These are phyloP conservation scores for Aureobasidium sp. DNA, from an alignment of 2,329 filamentous ascomycete genomes.

Conservation along the genomic window DNA sequence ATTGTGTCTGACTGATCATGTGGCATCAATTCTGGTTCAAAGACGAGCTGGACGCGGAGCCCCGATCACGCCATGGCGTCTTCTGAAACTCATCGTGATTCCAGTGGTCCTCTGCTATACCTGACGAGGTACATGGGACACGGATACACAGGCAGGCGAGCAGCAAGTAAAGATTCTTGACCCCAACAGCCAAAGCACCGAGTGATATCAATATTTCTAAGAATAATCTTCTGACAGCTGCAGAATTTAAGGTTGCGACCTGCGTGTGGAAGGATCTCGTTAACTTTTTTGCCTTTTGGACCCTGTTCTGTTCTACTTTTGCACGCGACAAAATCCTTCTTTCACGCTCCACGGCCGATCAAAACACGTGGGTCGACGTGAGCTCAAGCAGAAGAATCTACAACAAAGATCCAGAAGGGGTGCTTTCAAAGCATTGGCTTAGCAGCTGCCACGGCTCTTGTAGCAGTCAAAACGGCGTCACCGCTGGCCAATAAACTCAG, in stretches of 20 bases:
- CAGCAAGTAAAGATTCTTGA: too few species aligned
- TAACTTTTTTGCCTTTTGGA: conserved; percentile 4
- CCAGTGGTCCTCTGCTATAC: too few species aligned
- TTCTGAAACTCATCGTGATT: neutral
- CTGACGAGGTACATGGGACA: too few species aligned
- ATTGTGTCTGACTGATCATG: neutral
- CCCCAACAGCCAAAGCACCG: too few species aligned
- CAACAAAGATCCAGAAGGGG: neutral
- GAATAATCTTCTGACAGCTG: neutral
- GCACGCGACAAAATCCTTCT: neutral
- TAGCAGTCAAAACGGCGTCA: neutral
- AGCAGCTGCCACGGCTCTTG: too few species aligned
- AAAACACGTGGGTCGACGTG: neutral
- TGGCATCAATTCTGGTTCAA: neutral
- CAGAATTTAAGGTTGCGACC: conserved; percentile 1
- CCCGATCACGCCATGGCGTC: neutral
- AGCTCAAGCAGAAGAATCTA: neutral
- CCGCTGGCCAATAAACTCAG: conserved; percentile 3
- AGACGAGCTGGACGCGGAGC: neutral
- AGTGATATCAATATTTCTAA: neutral
- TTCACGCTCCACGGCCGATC: neutral
- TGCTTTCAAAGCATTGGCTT: too few species aligned
- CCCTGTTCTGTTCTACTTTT: neutral
- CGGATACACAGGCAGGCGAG: too few species aligned
- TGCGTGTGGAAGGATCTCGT: neutral